These are phyloP conservation scores for Yamadazyma jaroonii DNA, from an alignment of 1,139 yeast species.

Conservation along the genomic window DNA sequence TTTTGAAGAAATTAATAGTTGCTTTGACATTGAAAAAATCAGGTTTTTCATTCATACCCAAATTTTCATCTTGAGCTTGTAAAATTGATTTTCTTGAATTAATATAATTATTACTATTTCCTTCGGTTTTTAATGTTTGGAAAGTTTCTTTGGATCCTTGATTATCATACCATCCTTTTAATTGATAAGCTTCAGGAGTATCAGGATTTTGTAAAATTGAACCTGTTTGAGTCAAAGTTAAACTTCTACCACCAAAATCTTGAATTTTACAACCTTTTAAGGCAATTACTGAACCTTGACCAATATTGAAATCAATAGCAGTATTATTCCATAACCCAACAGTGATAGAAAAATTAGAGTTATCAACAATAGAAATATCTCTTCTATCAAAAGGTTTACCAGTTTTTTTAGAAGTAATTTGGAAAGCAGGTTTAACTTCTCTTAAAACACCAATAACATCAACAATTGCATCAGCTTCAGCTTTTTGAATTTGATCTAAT, in stretches of 20 bases:
- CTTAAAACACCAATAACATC: conserved; percentile 89
- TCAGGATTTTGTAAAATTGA: conserved; percentile 80
- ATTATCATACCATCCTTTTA: conserved; percentile 94
- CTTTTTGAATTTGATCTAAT: conserved; percentile 60
- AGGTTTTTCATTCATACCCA: conserved; percentile 73
- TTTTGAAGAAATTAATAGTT: conserved; percentile 64
- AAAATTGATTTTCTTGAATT: conserved; percentile 61
- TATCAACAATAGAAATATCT: conserved; percentile 83
- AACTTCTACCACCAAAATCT: conserved; percentile 84
- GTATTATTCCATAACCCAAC: conserved; percentile 90
- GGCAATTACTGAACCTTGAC: conserved; percentile 87
- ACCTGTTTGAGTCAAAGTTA: conserved; percentile 80
- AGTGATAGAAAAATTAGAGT: conserved; percentile 69
- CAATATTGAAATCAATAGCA: conserved; percentile 71
- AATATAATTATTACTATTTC: conserved; percentile 27
- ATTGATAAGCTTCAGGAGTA: conserved; percentile 77
- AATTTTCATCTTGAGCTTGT: conserved; percentile 64
- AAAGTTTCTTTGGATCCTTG: conserved; percentile 65
- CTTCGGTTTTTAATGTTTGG: conserved; percentile 53
- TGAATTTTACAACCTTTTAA: conserved; percentile 86
- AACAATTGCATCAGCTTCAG: conserved; percentile 69
- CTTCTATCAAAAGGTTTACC: conserved; percentile 92
- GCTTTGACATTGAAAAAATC: conserved; percentile 80
- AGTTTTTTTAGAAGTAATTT: conserved; percentile 86
- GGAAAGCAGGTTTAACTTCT: conserved; percentile 69